Evolutionary conservation across 257 asterid genomes (phyloP).

Genomic region (Capsicum rhomboideum): DNA sequence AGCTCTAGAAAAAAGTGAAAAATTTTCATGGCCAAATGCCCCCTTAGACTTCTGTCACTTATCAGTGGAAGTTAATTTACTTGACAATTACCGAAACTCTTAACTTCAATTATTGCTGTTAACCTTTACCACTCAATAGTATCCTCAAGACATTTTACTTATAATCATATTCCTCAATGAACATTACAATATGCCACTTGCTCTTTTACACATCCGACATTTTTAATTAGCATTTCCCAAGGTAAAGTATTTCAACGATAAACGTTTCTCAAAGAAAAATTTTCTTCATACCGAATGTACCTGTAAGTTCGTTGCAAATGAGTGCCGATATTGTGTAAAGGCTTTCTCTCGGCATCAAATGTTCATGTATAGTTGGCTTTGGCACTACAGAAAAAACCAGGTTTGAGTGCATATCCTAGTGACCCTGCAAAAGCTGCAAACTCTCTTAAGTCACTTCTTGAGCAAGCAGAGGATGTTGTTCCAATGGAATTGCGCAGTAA

Average conservation of each 20-base stretch:
- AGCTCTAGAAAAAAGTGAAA: too few species aligned
- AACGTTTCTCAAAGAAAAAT: background rate
- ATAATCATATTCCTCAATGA: background rate
- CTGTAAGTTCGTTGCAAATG: background rate
- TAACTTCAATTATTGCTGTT: background rate
- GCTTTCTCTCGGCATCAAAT: background rate
- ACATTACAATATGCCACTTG: background rate
- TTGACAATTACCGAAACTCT: background rate
- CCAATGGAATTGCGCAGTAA: slow-evolving; percentile 26
- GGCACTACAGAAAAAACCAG: slow-evolving; percentile 38
- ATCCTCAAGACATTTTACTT: background rate
- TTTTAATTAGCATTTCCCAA: background rate
- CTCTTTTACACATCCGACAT: background rate
- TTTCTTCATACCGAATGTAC: background rate
- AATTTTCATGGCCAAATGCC: too few species aligned
- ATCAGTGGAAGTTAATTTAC: background rate
- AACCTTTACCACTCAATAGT: background rate
- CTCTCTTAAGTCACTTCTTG: slow-evolving; percentile 36
- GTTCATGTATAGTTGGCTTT: background rate
- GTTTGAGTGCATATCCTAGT: slow-evolving; percentile 50
- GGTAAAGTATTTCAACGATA: background rate
- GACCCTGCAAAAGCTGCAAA: slow-evolving; percentile 54
- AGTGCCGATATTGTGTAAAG: background rate
- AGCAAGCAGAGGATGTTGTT: slow-evolving; percentile 44
- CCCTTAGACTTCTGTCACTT: background rate